Evolutionary conservation across 1,284 basidiomycete genomes (phyloP), one percentile per base, ranked within the genome.

Genomic region (Lignosus rhinocerotis): DNA sequence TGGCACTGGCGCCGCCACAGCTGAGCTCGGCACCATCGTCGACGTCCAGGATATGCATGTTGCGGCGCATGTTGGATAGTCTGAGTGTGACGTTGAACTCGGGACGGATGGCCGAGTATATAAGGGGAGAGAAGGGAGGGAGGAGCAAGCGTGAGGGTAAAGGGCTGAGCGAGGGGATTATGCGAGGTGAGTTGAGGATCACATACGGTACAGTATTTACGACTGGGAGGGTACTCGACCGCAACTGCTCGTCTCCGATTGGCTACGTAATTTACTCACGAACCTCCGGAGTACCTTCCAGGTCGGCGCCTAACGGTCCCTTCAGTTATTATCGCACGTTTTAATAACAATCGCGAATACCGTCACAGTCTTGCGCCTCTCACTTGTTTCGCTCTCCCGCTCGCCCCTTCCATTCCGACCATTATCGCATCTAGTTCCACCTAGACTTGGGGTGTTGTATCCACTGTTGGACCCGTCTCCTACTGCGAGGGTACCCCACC

Each of bases 181-280:
- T 5, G 25, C 51, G 50, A 45, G 49, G 32, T 36, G 39, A 32
- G 56, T 25, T 25, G 30, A 32, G 34, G 33, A 21, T 45, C n/a
- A 19, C 39, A 19, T 17, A 7, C 11, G 41, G 19, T 12, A 19
- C n/a, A n/a, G n/a, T n/a, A n/a, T n/a, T n/a, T 21, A 47, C 46
- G 61, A 63, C 61, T 53, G 61, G n/a, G 58, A 60, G 42, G 61
- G 61, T 63, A 58, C 61, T 54, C 61, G 30, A 25, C 25, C 1
- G 12, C 43, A 55, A 55, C 14, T n/a, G 11, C 25, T 17, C 33
- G n/a, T 6, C 17, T n/a, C 55, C 53, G 12, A 62, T 62, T 62
- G 58, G 61, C 50, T 44, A 46, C 44, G 12, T 3, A 7, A 47
- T 44, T 41, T 56, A 51, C 52, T 34, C n/a, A 42, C 11, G 11